phyloP scores from a whole-genome alignment of 805 yeast species.

The Lipomyces anomalus region DNA sequence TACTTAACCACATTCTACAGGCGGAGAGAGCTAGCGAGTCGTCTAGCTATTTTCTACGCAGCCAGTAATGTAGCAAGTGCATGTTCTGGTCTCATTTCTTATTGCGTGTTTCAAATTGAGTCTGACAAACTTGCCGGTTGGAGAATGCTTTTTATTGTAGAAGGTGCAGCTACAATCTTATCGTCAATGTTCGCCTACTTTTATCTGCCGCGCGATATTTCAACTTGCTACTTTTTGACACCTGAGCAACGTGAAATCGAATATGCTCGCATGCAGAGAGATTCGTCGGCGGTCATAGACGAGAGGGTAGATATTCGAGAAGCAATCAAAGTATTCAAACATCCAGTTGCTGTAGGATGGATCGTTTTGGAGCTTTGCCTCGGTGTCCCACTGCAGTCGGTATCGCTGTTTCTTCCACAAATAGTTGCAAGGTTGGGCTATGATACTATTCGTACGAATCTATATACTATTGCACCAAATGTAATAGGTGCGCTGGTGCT shows the following conservation, averaged over 20 bases:
- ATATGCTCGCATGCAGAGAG: conserved; percentile 39
- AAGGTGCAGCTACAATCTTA: conserved; percentile 40
- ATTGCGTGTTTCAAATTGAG: conserved; percentile 46
- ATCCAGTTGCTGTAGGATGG: conserved; percentile 44
- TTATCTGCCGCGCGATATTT: conserved; percentile 38
- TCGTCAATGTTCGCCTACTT: conserved; percentile 28
- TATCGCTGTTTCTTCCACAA: conserved; percentile 39
- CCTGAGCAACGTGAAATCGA: conserved; percentile 41
- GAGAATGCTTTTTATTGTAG: conserved; percentile 45
- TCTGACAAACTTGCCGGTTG: conserved; percentile 40
- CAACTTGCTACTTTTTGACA: conserved; percentile 36
- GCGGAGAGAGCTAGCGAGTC: conserved; percentile 43
- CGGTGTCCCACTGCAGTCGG: conserved; percentile 44
- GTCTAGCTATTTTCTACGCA: conserved; percentile 46
- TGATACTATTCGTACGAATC: conserved; percentile 63
- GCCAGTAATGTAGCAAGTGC: conserved; percentile 53
- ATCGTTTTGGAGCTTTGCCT: conserved; percentile 41
- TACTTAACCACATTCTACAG: conserved; percentile 45
- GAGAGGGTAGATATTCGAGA: conserved; percentile 37
- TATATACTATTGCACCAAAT: conserved; percentile 54
- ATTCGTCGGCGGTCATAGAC: conserved; percentile 40
- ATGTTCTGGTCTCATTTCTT: conserved; percentile 52
- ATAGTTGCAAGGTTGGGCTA: conserved; percentile 53
- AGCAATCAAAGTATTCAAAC: conserved; percentile 41
- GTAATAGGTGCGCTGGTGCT: conserved; percentile 44